Evolutionary conservation across 495 filamentous ascomycete genomes (phyloP).

Genomic region (Penicillium robsamsonii): DNA sequence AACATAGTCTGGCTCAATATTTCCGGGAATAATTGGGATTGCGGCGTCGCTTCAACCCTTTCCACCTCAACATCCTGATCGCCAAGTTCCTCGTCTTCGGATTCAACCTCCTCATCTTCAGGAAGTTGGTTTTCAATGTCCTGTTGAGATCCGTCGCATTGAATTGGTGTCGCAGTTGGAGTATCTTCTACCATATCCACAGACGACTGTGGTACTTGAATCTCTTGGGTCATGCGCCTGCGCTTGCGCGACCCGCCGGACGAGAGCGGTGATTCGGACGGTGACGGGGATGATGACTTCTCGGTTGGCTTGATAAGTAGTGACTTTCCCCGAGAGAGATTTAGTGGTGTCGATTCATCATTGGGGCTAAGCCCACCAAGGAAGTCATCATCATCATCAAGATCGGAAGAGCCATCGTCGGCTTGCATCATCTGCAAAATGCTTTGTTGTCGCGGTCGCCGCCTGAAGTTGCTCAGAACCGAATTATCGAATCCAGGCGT

Average conservation of each 20-base stretch:
- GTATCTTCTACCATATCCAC: slow-evolving; percentile 21
- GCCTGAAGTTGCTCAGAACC: slow-evolving; percentile 59
- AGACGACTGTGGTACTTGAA: slow-evolving; percentile 24
- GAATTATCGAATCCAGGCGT: slow-evolving; percentile 58
- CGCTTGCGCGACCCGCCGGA: slow-evolving; percentile 40
- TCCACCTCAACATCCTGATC: slow-evolving; percentile 2
- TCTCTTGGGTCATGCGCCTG: slow-evolving; percentile 26
- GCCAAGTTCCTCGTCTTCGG: neutral
- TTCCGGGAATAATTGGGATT: slow-evolving; percentile 29
- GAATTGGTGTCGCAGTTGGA: slow-evolving; percentile 4
- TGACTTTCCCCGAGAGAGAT: slow-evolving; percentile 38
- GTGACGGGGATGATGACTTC: slow-evolving; percentile 21
- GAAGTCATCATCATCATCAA: slow-evolving; percentile 53
- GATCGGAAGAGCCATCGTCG: slow-evolving; percentile 47
- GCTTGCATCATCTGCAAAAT: slow-evolving; percentile 62
- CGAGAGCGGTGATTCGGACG: slow-evolving; percentile 24
- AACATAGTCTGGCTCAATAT: slow-evolving; percentile 50
- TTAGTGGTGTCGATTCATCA: slow-evolving; percentile 65
- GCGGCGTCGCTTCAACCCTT: slow-evolving; percentile 14
- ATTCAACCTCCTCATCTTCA: neutral
- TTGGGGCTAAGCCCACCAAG: slow-evolving; percentile 60
- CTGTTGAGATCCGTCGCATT: neutral
- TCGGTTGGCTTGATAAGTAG: slow-evolving; percentile 22
- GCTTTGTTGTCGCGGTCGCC: slow-evolving; percentile 64
- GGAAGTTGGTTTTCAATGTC: neutral